Evolutionary conservation across 345 rosid genomes (phyloP).

Genomic region (Moringa oleifera): DNA sequence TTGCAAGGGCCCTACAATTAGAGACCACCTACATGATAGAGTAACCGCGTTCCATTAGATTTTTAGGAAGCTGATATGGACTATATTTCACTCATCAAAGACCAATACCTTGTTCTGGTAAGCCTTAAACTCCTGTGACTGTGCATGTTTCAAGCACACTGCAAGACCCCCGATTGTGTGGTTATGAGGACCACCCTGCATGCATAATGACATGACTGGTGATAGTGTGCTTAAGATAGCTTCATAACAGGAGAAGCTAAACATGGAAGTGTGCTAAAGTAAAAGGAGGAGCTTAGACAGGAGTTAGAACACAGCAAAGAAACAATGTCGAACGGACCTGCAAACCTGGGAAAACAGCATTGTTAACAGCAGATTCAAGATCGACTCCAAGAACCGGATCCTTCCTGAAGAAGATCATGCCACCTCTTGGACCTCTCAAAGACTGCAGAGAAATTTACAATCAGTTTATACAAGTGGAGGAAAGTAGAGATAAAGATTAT

Average conservation of each 20-base stretch:
- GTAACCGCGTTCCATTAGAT: background rate
- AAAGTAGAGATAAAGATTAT: background rate
- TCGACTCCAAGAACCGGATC: conserved; percentile 80
- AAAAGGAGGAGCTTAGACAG: background rate
- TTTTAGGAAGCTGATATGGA: background rate
- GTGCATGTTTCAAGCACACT: conserved; percentile 85
- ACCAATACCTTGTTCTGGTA: conserved; percentile 68
- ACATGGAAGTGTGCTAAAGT: background rate
- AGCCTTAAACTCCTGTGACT: conserved; percentile 59
- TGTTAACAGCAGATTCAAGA: conserved; percentile 77
- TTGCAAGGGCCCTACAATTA: conserved; percentile 74
- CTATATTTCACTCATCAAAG: background rate
- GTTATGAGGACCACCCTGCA: conserved; percentile 97
- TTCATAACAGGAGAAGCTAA: background rate
- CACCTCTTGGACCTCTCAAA: conserved; percentile 97
- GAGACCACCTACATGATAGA: conserved; percentile 55
- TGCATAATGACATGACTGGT: background rate
- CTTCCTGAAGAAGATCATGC: conserved; percentile 91
- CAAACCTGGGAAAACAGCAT: conserved; percentile 93
- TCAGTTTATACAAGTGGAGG: conserved; percentile 3
- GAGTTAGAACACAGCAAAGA: conserved; percentile 1
- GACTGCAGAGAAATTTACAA: conserved; percentile 43
- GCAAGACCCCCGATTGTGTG: conserved; percentile 93
- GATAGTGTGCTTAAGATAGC: background rate
- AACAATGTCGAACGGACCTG: conserved; percentile 42